A percentile compares a stretch with the other conserved stretches of the same genome.
These are phyloP conservation scores for Acer negundo DNA, from an alignment of 345 rosid genomes.

Conservation along the genomic window DNA sequence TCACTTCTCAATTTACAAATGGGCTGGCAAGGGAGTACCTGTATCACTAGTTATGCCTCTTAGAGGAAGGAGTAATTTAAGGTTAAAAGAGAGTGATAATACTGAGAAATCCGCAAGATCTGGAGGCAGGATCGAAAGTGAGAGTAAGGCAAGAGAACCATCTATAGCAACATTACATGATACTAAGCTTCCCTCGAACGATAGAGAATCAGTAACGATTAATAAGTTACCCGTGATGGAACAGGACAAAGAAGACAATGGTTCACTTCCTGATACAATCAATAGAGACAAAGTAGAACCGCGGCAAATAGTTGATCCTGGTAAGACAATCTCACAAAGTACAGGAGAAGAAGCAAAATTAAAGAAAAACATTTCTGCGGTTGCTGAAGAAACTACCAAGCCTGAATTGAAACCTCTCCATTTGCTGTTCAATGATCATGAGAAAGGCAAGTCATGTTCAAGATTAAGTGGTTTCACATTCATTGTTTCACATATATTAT, in stretches of 20 bases:
- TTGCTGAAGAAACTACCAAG: constrained; percentile 27
- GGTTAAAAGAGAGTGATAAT: constrained; percentile 42
- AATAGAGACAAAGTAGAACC: constrained; percentile 14
- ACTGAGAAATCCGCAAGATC: constrained; percentile 35
- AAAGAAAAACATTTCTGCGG: constrained; percentile 22
- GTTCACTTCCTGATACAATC: constrained; percentile 7
- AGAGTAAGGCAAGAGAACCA: constrained; percentile 19
- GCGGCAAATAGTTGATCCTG: constrained; percentile 16
- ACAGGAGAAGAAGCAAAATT: constrained; percentile 28
- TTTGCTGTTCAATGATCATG: constrained; percentile 27
- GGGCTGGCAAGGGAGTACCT: constrained; percentile 80
- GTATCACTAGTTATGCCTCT: constrained; percentile 47
- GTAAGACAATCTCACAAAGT: background rate
- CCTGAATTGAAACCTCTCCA: constrained; percentile 36
- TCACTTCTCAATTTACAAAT: constrained; percentile 92
- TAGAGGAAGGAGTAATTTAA: constrained; percentile 43
- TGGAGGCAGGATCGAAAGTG: constrained; percentile 29
- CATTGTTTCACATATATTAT: constrained; percentile 2
- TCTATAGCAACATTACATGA: constrained; percentile 23
- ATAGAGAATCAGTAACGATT: constrained; percentile 14
- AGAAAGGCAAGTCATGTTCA: constrained; percentile 35
- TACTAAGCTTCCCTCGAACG: background rate
- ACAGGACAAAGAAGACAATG: constrained; percentile 18
- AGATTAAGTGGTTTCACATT: background rate
- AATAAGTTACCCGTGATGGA: constrained; percentile 20